Evolutionary conservation across 2,329 filamentous ascomycete genomes (phyloP).

Genomic region (Arthrobotrys megalospora): DNA sequence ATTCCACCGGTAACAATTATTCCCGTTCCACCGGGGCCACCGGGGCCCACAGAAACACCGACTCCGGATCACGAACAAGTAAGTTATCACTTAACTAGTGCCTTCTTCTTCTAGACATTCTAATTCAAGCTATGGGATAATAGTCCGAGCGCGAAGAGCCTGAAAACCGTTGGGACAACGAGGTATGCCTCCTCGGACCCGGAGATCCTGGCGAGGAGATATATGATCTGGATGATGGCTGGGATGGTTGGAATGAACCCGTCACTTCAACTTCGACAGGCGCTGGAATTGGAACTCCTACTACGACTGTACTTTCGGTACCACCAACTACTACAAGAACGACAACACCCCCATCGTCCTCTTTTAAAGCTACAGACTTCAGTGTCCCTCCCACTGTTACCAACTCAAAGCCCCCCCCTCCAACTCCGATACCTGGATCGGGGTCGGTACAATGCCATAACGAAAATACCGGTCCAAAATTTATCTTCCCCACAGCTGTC

Average conservation of each 20-base stretch:
- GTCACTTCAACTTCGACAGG: not conserved
- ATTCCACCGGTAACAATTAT: constrained; percentile 14
- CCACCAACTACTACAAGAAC: not conserved
- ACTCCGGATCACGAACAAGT: constrained; percentile 17
- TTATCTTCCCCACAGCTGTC: no score
- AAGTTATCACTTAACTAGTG: not conserved
- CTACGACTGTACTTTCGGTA: not conserved
- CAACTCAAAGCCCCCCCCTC: not conserved
- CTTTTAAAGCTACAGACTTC: constrained; percentile 14
- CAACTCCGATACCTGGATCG: not conserved
- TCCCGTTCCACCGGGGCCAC: not conserved
- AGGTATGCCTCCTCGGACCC: not conserved
- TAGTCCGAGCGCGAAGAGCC: constrained; percentile 13
- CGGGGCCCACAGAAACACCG: not conserved
- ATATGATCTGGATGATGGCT: not conserved
- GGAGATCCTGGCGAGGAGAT: not conserved
- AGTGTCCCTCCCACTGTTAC: not conserved
- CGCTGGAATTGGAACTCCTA: not conserved
- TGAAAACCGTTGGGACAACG: not conserved
- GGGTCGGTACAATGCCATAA: no score
- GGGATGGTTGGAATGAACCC: not conserved
- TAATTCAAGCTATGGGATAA: not conserved
- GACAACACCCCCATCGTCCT: not conserved
- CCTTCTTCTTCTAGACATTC: not conserved
- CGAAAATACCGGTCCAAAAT: no score